Evolutionary conservation across 441 rosid species (phyloP).

Genomic region (Lepidium campestre): DNA sequence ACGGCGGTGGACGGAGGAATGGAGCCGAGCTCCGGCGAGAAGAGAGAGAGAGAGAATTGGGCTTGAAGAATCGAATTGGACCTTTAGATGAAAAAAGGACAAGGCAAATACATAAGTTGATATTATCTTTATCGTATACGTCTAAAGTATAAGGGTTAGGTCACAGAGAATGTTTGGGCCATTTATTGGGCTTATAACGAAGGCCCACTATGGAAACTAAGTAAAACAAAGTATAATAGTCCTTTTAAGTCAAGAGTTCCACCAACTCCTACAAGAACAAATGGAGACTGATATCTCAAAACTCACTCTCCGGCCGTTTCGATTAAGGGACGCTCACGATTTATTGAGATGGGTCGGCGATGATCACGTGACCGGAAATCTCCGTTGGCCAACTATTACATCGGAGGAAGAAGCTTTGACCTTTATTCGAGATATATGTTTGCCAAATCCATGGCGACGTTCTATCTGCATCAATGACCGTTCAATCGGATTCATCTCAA

Average conservation of each 20-base stretch:
- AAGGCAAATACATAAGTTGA: no score
- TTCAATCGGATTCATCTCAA: constrained; percentile 38
- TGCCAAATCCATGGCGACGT: constrained; percentile 41
- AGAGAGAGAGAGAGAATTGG: no score
- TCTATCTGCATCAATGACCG: constrained; percentile 39
- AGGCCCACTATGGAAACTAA: no score
- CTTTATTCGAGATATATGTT: constrained; percentile 29
- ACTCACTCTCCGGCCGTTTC: constrained; percentile 39
- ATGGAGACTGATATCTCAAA: constrained; percentile 29
- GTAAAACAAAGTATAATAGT: background rate
- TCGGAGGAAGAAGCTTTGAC: constrained; percentile 36
- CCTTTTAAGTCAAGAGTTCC: background rate
- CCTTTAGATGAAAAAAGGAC: no score
- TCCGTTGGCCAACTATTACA: constrained; percentile 33
- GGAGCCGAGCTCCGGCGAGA: no score
- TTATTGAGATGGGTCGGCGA: constrained; percentile 44
- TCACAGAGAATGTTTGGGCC: no score
- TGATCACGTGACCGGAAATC: constrained; percentile 33
- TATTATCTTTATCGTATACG: no score
- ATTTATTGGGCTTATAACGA: no score
- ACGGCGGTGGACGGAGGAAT: no score
- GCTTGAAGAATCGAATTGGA: no score
- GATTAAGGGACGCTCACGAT: constrained; percentile 36
- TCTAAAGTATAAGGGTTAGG: no score
- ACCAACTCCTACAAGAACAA: background rate